Base-by-base conservation (phyloP, 495 filamentous ascomycete genomes). In the Hypoxylon perforatum region DNA sequence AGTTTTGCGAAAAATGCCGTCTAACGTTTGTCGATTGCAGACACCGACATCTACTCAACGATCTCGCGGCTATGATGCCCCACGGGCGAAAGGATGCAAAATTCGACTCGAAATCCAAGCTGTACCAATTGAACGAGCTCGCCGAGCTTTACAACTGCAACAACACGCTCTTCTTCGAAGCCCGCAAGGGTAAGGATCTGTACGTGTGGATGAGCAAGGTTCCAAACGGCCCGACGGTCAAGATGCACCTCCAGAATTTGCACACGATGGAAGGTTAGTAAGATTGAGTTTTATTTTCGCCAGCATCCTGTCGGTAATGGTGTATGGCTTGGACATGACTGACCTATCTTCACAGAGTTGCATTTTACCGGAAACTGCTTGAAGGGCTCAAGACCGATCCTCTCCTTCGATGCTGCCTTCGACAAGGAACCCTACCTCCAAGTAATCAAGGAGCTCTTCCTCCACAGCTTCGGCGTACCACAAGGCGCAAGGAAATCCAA, bases 131-230 rank as follows among this genome's bases (percentile, higher is more conserved):
- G 7, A 98, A 98, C 81, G 94, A 97, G 75, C 88, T 98, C 14
- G 95, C 95, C 38, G 94, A 99, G 68, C 87, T 99, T 17, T 96
- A 97, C 84, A 98, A 97, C 69, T 97, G 94, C 87, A 99, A 99
- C 80, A 95, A 97, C 77, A 88, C 98, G 51, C 84, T 97, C 63
- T 99, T 97, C 80, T 95, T 97, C 75, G 95, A 99, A 80, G 95
- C 93, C 54, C 83, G 93, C 63, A 99, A 98, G 79, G 92, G 92
- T 36, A 90, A 96, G 76, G 95, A 98, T 83, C 80, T 96, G 33
- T 99, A 97, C 75, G 84, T 94, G 44, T 97, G 94, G 94, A 85
- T 97, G 73, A 86, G 90, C 77, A 96, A 96, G 73, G 90, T 93
- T 2, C 95, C 95, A 8, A 99, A 99, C 74, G 95, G 95, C 0